Percentiles rank a stretch among this genome's conserved stretches.
phyloP scores from a whole-genome alignment of 129 eudicot species.

The Apium graveolens region DNA sequence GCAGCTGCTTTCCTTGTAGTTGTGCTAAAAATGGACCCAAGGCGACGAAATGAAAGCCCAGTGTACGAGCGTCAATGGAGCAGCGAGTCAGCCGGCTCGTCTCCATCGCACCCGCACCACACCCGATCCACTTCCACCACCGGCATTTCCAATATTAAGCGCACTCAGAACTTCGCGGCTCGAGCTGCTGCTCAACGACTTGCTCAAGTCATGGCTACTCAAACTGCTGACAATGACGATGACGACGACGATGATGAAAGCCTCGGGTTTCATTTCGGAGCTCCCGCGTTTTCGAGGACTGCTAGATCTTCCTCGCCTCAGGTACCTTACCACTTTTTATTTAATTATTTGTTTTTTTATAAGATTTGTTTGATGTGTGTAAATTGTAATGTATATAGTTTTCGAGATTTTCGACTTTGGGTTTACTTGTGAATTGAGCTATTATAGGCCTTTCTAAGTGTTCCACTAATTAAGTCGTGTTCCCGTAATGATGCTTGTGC shows the following conservation, averaged over 20 bases:
- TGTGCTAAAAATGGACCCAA: slow-evolving; percentile 22
- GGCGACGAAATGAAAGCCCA: slow-evolving; percentile 32
- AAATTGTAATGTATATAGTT: background rate
- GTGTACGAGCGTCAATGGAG: slow-evolving; percentile 64
- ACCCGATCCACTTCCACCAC: slow-evolving; percentile 55
- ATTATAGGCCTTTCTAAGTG: background rate
- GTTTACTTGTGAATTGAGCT: background rate
- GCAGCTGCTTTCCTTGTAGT: background rate
- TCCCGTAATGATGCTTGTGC: background rate
- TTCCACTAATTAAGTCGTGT: background rate
- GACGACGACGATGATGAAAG: slow-evolving; percentile 53
- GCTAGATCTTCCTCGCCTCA: slow-evolving; percentile 66
- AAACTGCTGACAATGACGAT: slow-evolving; percentile 47
- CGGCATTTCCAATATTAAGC: slow-evolving; percentile 74
- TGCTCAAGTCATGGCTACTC: slow-evolving; percentile 98
- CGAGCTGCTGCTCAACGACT: slow-evolving; percentile 97
- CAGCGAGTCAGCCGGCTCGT: slow-evolving; percentile 50
- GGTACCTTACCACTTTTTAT: slow-evolving; percentile 19
- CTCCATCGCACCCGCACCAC: slow-evolving; percentile 50
- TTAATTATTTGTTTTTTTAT: slow-evolving; percentile 4
- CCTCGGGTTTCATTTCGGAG: slow-evolving; percentile 51
- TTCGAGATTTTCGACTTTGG: background rate
- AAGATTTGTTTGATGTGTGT: slow-evolving; percentile 3
- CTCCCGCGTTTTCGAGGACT: slow-evolving; percentile 39
- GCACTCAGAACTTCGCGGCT: slow-evolving; percentile 89